Evolutionary conservation across 2,329 filamentous ascomycete genomes (phyloP).

Genomic region (Phoma sp.): DNA sequence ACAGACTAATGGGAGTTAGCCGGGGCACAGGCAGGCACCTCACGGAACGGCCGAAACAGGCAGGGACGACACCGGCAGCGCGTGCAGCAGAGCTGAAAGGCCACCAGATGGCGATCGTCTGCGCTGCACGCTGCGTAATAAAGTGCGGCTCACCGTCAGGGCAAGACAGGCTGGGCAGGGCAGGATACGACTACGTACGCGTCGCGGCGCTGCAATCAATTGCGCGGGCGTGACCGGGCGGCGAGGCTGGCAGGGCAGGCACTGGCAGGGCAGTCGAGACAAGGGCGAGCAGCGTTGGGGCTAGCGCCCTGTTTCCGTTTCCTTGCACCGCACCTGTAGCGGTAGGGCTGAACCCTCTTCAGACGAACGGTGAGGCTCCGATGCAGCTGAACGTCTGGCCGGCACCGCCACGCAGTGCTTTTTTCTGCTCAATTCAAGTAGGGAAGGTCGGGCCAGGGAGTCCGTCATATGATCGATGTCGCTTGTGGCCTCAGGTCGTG

Average conservation of each 20-base stretch:
- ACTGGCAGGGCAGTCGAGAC: no score
- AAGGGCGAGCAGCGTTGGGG: constrained; percentile 8
- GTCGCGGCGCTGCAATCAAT: not conserved
- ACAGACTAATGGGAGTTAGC: constrained; percentile 22
- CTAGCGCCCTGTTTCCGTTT: constrained; percentile 8
- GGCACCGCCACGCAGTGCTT: constrained; percentile 29
- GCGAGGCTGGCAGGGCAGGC: constrained; percentile 24
- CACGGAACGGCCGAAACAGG: constrained; percentile 35
- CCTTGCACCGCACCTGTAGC: constrained; percentile 11
- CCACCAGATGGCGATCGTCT: not conserved
- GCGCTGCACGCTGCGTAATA: constrained; percentile 11
- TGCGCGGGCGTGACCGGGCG: constrained; percentile 3
- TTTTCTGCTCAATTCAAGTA: constrained; percentile 1
- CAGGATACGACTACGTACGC: constrained; percentile 8
- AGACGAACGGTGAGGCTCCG: constrained; percentile 19
- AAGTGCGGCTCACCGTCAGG: constrained; percentile 19
- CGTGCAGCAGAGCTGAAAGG: constrained; percentile 14
- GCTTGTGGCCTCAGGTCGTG: constrained; percentile 16
- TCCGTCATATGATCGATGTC: constrained; percentile 21
- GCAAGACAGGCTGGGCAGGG: not conserved
- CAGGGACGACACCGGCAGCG: constrained; percentile 18
- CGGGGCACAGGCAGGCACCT: constrained; percentile 3
- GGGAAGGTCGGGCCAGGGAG: constrained; percentile 6
- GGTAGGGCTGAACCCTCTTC: constrained; percentile 17
- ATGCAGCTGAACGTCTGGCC: constrained; percentile 25